A percentile compares a stretch with the other conserved stretches of the same genome.
Evolutionary conservation across 495 filamentous ascomycete genomes (phyloP).

Genomic region (Glarea lozoyensis): DNA sequence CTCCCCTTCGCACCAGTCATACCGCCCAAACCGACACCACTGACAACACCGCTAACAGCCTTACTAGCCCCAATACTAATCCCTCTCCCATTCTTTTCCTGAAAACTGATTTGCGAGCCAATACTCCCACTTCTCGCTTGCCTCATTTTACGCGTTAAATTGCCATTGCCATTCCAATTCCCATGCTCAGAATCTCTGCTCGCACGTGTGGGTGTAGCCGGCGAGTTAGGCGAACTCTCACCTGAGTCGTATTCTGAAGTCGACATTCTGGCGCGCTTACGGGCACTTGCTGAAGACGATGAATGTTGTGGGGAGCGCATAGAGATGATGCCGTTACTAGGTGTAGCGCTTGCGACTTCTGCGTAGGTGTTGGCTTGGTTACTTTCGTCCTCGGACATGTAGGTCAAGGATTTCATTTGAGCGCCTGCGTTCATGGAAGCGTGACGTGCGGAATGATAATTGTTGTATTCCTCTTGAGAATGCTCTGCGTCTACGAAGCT

Average conservation of each 20-base stretch:
- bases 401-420: constrained; percentile 4
- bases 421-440: constrained; percentile 10
- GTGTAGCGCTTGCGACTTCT: constrained; percentile 1
- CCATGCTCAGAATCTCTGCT: background rate
- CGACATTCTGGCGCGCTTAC: background rate
- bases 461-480: constrained; percentile 39
- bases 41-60: constrained; percentile 15
- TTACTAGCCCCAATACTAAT: constrained; percentile 16
- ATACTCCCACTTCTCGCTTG: constrained; percentile 13
- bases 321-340: constrained; percentile 3
- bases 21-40: too few relatives aligned
- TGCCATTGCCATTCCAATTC: background rate
- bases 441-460: constrained; percentile 19
- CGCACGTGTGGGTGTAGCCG: constrained; percentile 3
- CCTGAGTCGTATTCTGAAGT: constrained; percentile 13
- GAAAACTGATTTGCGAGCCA: constrained; percentile 18
- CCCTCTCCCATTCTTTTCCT: constrained; percentile 6
- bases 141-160: constrained; percentile 3
- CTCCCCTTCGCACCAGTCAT: constrained; percentile 10
- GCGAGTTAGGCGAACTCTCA: constrained; percentile 12
- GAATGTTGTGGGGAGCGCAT: constrained; percentile 1
- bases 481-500: constrained; percentile 46
- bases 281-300: background rate
- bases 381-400: constrained; percentile 15
- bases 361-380: constrained; percentile 1